Evolutionary conservation across 768 basidiomycete genomes (phyloP), one percentile per base, ranked within the genome.

Genomic region (Suillus placidus): DNA sequence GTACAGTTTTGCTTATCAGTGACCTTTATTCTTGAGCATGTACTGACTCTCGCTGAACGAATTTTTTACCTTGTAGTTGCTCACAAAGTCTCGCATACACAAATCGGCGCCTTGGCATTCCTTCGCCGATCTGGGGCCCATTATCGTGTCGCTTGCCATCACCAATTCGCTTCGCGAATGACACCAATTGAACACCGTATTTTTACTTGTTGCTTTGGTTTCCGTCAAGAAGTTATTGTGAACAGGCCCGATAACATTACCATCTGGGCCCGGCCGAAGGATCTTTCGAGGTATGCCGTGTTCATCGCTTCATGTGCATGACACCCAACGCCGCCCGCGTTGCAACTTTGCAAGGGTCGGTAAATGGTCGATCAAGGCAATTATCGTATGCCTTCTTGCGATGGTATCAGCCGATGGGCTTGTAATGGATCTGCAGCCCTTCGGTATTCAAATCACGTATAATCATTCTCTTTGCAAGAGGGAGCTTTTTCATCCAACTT

Each of bases 161-260:
- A 54, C 32, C 32, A 30, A 20, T 34, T 55, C 34, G n/a, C 32
- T 55, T 34, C 20, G 32, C 6, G 12, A 34, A n/a, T n/a, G 20
- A 34, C 54, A 34, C 12, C 10, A 10, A 4, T 55, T 13, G 34
- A 55, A 55, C 52, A 54, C 2, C 30, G 20, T 54, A 18, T 34
- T 54, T 16, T 54, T 10, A 54, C 54, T 55, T 55, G 54, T 55
- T 35, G 54, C 34, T 35, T 55, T 55, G 32, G 54, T 55, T 55
- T 55, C 54, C 32, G 10, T 32, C 32, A 34, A 10, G 18, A 20
- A 54, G 52, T 20, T 34, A 35, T 35, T n/a, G 54, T n/a, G 34
- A 35, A n/a, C 20, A n/a, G 4, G 14, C 52, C 30, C 6, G 30
- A 6, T 34, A 34, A 35, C 20, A 35, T 55, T 12, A n/a, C 12